Percentiles rank a stretch among this genome's conserved stretches.
Conservation (phyloP, 164 flowering plant species). For the Chloranthus sessilifolius region DNA sequence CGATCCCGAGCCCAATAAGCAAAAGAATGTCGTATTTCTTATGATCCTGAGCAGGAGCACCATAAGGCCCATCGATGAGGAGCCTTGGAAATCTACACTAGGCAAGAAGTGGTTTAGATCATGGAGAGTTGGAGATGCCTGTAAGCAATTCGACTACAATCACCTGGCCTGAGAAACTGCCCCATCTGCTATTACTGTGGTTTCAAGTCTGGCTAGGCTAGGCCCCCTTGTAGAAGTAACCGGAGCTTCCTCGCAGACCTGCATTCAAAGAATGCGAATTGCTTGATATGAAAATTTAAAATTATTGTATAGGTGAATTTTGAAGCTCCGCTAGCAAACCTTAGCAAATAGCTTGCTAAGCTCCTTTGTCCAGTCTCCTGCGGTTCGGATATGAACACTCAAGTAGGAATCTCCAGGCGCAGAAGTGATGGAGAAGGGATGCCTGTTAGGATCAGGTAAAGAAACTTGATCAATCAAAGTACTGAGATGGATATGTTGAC, state of each 20-base stretch:
- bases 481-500: too few relatives aligned
- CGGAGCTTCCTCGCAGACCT: slow-evolving; percentile 65
- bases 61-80: slow-evolving; percentile 81
- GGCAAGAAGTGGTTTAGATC: neutral
- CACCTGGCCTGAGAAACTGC: slow-evolving; percentile 31
- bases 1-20: slow-evolving; percentile 91
- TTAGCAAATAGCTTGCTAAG: slow-evolving; percentile 47
- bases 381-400: slow-evolving; percentile 76
- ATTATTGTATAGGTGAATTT: neutral
- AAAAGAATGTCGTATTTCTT: slow-evolving; percentile 73
- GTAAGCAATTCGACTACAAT: neutral
- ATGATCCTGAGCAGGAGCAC: slow-evolving; percentile 92
- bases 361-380: slow-evolving; percentile 92
- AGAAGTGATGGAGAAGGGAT: slow-evolving; percentile 94
- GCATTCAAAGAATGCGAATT: slow-evolving; percentile 9
- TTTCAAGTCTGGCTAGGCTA: slow-evolving; percentile 56
- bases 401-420: slow-evolving; percentile 90
- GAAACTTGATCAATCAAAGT: too few relatives aligned
- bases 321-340: slow-evolving; percentile 31
- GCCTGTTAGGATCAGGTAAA: slow-evolving; percentile 41
- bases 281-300: neutral
- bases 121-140: neutral
- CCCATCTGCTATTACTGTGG: slow-evolving; percentile 32
- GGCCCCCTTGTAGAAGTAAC: slow-evolving; percentile 27
- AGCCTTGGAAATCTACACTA: slow-evolving; percentile 58